A percentile compares a stretch with the other conserved stretches of the same genome.
Conservation (phyloP, 345 rosid genomes). For the Hibiscus trionum region DNA sequence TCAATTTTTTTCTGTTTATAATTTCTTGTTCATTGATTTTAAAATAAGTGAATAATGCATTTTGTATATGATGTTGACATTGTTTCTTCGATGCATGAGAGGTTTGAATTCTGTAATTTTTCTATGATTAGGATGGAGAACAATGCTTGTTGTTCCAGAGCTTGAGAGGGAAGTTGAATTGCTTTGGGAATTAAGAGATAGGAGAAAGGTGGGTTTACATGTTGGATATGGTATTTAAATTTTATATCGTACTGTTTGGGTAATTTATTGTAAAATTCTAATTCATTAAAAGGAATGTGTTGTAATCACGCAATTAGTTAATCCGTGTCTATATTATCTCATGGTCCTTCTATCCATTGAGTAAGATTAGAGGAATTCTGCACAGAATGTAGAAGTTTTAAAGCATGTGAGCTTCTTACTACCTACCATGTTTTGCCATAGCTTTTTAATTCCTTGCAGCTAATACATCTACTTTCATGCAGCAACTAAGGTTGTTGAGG, state of each 20-base stretch:
- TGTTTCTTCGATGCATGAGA: not conserved
- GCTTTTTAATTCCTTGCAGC: not conserved
- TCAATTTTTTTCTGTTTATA: not conserved
- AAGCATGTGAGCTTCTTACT: not conserved
- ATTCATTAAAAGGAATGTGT: not conserved
- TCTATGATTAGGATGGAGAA: slow-evolving; percentile 77
- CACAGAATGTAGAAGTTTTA: not conserved
- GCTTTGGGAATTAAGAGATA: slow-evolving; percentile 67
- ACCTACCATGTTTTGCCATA: not conserved
- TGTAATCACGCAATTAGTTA: not conserved
- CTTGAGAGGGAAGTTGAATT: slow-evolving; percentile 89
- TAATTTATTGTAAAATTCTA: no score
- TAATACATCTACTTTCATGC: slow-evolving; percentile 12
- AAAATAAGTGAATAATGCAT: not conserved
- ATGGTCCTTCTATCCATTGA: not conserved
- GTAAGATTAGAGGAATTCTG: not conserved
- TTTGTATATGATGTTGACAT: not conserved
- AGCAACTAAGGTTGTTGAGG: slow-evolving; percentile 75
- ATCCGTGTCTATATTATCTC: no score
- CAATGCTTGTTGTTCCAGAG: slow-evolving; percentile 98
- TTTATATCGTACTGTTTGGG: not conserved
- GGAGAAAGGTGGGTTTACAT: slow-evolving; percentile 51
- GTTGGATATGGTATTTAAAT: not conserved
- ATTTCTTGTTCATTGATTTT: not conserved
- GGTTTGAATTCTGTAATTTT: not conserved